Base-by-base conservation (phyloP, 768 basidiomycete species). In the Boletus reticuloceps region DNA sequence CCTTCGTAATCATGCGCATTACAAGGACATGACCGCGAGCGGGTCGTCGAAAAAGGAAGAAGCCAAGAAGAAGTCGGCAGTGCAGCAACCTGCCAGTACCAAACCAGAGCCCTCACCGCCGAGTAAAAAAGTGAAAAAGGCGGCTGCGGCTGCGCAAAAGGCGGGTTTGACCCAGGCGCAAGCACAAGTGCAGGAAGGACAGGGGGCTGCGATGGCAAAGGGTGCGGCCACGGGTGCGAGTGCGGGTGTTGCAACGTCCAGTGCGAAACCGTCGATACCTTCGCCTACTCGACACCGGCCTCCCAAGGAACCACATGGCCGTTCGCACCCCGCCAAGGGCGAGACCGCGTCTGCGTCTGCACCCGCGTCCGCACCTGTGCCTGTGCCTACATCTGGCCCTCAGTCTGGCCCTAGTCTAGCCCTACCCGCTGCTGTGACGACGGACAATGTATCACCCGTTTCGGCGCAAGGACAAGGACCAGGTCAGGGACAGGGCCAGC, bases 1-100 rank as follows among this genome's bases (percentile, higher is more conserved):
- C 54, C 74, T 85, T 32, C 82, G 86, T 38, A 88, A 84, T 53
- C 88, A 91, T 38, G 80, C 82, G 0, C 89, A 88, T 65, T 86
- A 88, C 72, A 85, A 85, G 65, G 84, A 83, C 37, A 68, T 70
- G 47, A 60, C 67, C 7, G 66, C 65, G 42, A 67, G 65, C 4
- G 61, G 66, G 2, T 47, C 65, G 25, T 64, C 70, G 9, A 71
- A 72, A 66, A 77, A 75, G 54, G 75, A 75, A 20, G 78, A 76
- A 3, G 64, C 54, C 5, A 76, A 73, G 65, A 74, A 75, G 66
- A 74, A 73, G 57, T 64, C 63, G 2, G 61, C 48, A 0, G 32
- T 13, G 10, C 25, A 6, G 27, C 53, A 47, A 5, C 50, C 63
- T 5, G 56, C 53, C 27, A 29, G 27, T 29, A 29, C 8, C 73